Evolutionary conservation across 163 green algal species (phyloP).

Genomic region (Scenedesmus sp.): DNA sequence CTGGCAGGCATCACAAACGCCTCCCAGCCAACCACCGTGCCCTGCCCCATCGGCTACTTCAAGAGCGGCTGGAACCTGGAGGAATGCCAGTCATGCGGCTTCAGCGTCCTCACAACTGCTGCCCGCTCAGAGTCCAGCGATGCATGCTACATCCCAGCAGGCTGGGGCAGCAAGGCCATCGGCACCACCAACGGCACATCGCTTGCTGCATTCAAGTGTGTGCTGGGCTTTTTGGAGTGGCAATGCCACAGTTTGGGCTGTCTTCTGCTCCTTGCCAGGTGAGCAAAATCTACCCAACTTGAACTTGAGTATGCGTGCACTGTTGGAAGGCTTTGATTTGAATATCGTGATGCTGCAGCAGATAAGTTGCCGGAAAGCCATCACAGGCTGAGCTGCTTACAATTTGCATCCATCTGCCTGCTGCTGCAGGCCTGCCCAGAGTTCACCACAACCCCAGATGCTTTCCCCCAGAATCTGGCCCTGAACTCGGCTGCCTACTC

Average conservation of each 20-base stretch:
- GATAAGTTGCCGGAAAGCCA: too few species aligned
- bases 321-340: too few species aligned
- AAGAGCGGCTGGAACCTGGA: background rate
- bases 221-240: background rate
- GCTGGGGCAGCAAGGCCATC: background rate
- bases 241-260: background rate
- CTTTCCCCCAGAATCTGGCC: background rate
- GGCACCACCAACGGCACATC: background rate
- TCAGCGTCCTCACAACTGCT: background rate
- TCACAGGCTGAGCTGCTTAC: background rate
- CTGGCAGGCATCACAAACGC: background rate
- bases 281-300: background rate
- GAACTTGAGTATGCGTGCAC: too few species aligned
- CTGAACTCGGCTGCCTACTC: background rate
- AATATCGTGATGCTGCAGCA: too few species aligned
- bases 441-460: background rate
- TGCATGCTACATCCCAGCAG: conserved; percentile 4
- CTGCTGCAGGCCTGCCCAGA: background rate
- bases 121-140: background rate
- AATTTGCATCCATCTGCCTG: background rate
- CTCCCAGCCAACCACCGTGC: background rate
- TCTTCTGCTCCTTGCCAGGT: background rate
- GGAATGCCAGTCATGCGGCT: background rate
- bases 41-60: background rate
- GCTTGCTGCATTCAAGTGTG: background rate